phyloP scores from a whole-genome alignment of 257 asterid species.

The Dorcoceras hygrometricum region DNA sequence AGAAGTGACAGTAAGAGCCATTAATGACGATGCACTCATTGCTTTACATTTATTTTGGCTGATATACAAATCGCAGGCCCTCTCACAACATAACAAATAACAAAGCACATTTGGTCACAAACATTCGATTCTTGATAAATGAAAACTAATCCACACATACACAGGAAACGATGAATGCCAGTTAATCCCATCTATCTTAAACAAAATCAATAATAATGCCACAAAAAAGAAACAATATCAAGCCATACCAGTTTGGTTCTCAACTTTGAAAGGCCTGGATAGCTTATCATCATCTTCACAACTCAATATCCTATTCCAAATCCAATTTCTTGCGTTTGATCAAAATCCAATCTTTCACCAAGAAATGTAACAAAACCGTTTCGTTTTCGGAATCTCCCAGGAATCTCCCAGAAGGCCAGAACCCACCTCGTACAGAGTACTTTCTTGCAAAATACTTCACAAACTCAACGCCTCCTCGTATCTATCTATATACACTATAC shows the following conservation, averaged over 20 bases:
- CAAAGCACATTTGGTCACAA: not conserved
- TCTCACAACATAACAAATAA: not conserved
- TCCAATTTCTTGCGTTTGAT: constrained; percentile 13
- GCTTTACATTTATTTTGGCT: not conserved
- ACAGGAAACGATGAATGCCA: not conserved
- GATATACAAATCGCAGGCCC: not conserved
- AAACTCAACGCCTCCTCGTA: not conserved
- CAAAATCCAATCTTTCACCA: constrained; percentile 3
- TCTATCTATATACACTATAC: not conserved
- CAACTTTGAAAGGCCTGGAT: constrained; percentile 47
- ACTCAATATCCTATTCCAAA: constrained; percentile 1
- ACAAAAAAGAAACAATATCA: not conserved
- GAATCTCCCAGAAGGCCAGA: too few relatives aligned
- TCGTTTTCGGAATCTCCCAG: not conserved
- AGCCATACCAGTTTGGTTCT: constrained; percentile 52
- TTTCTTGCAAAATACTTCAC: not conserved
- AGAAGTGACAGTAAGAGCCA: not conserved
- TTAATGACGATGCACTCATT: not conserved
- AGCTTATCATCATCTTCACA: constrained; percentile 53
- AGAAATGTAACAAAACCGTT: not conserved
- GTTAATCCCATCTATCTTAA: not conserved
- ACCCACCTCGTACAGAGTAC: constrained; percentile 11
- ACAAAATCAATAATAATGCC: not conserved
- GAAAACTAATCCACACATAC: not conserved
- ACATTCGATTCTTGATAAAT: not conserved